These are phyloP conservation scores for Tricholoma terreum DNA, from an alignment of 768 basidiomycete genomes.

Conservation along the genomic window DNA sequence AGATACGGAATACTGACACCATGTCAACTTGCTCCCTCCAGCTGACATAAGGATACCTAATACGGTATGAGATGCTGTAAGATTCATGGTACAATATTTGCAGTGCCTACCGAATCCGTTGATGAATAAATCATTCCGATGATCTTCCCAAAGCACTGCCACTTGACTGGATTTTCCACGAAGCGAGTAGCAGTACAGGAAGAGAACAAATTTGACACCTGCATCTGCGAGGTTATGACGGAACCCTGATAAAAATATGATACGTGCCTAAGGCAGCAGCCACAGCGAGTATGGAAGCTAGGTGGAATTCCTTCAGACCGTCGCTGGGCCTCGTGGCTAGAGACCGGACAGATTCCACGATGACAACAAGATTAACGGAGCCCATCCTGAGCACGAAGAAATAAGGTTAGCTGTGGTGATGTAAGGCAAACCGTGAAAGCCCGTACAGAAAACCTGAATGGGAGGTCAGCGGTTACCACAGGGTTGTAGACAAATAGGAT, in stretches of 20 bases:
- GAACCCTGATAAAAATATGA: conserved; percentile 1
- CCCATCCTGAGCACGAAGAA: conserved; percentile 62
- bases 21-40: conserved; percentile 72
- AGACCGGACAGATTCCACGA: conserved; percentile 82
- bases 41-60: conserved; percentile 80
- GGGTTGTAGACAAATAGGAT: conserved; percentile 5
- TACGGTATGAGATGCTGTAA: conserved; percentile 7
- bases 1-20: conserved; percentile 58
- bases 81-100: background rate
- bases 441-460: conserved; percentile 46
- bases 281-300: conserved; percentile 83
- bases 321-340: conserved; percentile 55
- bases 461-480: background rate
- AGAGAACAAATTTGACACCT: conserved; percentile 85
- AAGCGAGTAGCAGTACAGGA: conserved; percentile 81
- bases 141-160: conserved; percentile 94
- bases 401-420: background rate
- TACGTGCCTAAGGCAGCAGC: conserved; percentile 69
- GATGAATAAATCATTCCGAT: conserved; percentile 88
- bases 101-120: conserved; percentile 64
- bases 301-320: conserved; percentile 62
- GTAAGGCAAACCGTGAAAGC: background rate
- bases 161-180: conserved; percentile 88
- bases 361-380: conserved; percentile 85
- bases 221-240: conserved; percentile 1